Conservation (phyloP, 441 rosid genomes). For the Populus hybrid region DNA sequence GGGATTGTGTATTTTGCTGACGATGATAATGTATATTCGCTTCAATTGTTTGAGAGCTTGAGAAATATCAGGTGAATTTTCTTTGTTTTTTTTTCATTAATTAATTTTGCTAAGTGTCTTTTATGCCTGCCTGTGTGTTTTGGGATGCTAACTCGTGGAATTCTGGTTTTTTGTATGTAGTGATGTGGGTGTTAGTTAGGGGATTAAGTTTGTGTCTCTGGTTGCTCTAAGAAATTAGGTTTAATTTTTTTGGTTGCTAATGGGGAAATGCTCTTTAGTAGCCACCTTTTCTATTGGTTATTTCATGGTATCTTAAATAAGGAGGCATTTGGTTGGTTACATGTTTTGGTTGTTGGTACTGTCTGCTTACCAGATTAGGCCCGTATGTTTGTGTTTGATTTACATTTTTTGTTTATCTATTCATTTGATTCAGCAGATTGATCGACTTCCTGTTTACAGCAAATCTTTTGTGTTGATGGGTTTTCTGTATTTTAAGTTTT, state of each 20-base stretch:
- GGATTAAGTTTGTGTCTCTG: background rate
- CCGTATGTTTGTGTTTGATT: background rate
- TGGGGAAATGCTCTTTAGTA: background rate
- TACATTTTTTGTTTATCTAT: background rate
- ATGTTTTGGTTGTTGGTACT: background rate
- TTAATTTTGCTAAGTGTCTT: background rate
- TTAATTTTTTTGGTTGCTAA: background rate
- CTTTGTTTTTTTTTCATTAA: background rate
- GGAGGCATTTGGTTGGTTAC: background rate
- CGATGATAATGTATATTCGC: constrained; percentile 81
- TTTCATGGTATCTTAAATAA: background rate
- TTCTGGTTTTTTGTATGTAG: background rate
- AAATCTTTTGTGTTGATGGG: background rate
- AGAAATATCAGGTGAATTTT: constrained; percentile 58
- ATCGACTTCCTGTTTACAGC: background rate
- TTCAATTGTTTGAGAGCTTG: constrained; percentile 70
- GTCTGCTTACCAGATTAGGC: background rate
- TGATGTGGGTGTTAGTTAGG: background rate
- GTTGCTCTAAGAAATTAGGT: background rate
- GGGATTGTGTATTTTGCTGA: constrained; percentile 93
- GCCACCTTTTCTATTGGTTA: background rate
- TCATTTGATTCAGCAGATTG: background rate
- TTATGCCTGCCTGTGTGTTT: background rate
- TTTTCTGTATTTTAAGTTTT: background rate
- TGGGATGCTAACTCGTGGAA: background rate